Conservation (phyloP, 441 rosid genomes). For the Aleurites moluccanus region DNA sequence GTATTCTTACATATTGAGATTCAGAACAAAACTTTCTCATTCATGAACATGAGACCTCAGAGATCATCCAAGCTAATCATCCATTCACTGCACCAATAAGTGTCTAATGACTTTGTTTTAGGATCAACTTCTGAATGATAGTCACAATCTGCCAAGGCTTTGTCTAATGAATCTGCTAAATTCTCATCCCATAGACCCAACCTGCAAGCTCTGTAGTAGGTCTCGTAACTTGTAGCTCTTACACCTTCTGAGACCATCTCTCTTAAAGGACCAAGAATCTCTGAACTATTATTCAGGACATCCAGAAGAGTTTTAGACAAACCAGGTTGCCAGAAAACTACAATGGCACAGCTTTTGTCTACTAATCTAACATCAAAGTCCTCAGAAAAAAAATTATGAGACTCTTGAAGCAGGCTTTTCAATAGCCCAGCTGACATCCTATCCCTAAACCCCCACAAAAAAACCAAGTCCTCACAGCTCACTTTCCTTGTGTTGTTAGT, state of each 20-base stretch:
- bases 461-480: constrained; percentile 60
- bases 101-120: constrained; percentile 37
- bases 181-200: constrained; percentile 61
- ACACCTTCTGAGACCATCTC: constrained; percentile 74
- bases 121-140: constrained; percentile 26
- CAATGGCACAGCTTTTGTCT: constrained; percentile 69
- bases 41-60: constrained; percentile 30
- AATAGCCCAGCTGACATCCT: constrained; percentile 51
- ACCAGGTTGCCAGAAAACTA: constrained; percentile 62
- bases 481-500: constrained; percentile 49
- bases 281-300: constrained; percentile 38
- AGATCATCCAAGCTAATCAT: constrained; percentile 66
- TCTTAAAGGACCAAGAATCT: constrained; percentile 44
- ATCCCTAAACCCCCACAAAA: constrained; percentile 69
- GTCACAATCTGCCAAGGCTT: constrained; percentile 38
- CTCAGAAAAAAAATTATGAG: constrained; percentile 43
- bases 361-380: constrained; percentile 59
- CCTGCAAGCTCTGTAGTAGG: constrained; percentile 60
- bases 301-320: constrained; percentile 45
- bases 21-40: background rate
- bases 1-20: background rate
- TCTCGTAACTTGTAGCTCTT: constrained; percentile 53
- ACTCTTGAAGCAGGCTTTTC: constrained; percentile 57
- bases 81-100: constrained; percentile 47
- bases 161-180: constrained; percentile 65